Base-by-base conservation (phyloP, 768 basidiomycete genomes). In the Termitomyces bulborhizus region DNA sequence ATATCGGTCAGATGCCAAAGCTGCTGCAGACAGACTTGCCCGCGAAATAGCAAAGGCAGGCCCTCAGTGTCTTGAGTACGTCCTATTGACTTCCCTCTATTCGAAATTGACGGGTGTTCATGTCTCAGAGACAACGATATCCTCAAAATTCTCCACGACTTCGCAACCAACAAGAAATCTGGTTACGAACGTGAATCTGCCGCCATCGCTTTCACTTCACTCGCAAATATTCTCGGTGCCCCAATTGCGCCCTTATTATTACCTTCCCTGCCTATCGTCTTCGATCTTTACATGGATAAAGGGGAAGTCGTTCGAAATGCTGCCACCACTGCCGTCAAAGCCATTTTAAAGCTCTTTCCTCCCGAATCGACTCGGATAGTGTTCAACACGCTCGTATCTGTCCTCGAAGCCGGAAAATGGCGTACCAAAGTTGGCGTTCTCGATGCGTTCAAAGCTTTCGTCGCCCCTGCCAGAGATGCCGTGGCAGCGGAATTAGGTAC, bases 331-430 rank as follows among this genome's bases (percentile, higher is more conserved):
- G 92, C 95, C 12, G 80, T 86, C 62, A 95, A 93, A 69, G 76
- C 88, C 36, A 86, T 97, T 67, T 71, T 96, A 57, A 91, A 91
- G 65, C 79, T 88, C 44, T 83, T 85, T 55, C 92, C 94, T 37
- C 85, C 93, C 1, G 93, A 97, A 68, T 79, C 88, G 3, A 84
- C 79, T n/a, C 75, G 82, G 29, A 63, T 81, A 52, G 82, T 88
- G 6, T 91, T 90, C 61, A 76, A 82, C 41, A 71, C 76, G 26
- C 77, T 98, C 27, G 87, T 88, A 64, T 76, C 76, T 29, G 82
- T 95, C 57, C 68, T 98, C 24, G 88, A 92, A 53, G 79, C 78
- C 47, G 92, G 91, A 45, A 96, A 97, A 72, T 98, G 96, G 96
- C 82, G 86, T 60, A 84, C 88, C 55, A 98, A 98, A 76, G 87